phyloP scores from a whole-genome alignment of 108 stramenopile genomes.

The Discostella pseudostelligera region DNA sequence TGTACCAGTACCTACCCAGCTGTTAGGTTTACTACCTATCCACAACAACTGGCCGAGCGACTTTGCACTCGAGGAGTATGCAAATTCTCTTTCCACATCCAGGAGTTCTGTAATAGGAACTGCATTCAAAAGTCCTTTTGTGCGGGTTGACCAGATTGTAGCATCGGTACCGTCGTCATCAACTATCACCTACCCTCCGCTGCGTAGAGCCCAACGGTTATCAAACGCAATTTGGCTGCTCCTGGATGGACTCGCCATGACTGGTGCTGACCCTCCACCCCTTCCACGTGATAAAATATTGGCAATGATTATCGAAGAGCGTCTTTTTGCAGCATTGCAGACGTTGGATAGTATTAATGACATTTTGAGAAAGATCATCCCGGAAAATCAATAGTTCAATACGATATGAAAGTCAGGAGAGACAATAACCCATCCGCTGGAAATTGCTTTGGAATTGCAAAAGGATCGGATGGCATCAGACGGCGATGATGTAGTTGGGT shows the following conservation, averaged over 20 bases:
- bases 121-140: conserved; percentile 25
- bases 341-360: conserved; percentile 34
- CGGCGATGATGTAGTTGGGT: too few species aligned
- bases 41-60: conserved; percentile 37
- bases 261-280: conserved; percentile 21
- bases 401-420: too few species aligned
- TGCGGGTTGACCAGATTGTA: conserved; percentile 23
- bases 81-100: conserved; percentile 10
- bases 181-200: conserved; percentile 32
- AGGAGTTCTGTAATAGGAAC: conserved; percentile 26
- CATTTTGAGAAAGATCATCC: conserved; percentile 27
- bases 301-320: conserved; percentile 21
- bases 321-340: conserved; percentile 23
- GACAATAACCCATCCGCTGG: too few species aligned
- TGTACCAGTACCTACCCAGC: conserved; percentile 34
- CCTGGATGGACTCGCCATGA: conserved; percentile 21
- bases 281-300: conserved; percentile 20
- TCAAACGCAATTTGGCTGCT: conserved; percentile 33
- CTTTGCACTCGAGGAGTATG: conserved; percentile 31
- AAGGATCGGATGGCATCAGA: too few species aligned
- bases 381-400: conserved; percentile 12
- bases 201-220: conserved; percentile 32
- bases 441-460: too few species aligned
- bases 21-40: conserved; percentile 38
- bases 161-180: conserved; percentile 5